These are phyloP conservation scores for Kwoniella heveanensis DNA, from an alignment of 768 basidiomycete species.

Conservation along the genomic window DNA sequence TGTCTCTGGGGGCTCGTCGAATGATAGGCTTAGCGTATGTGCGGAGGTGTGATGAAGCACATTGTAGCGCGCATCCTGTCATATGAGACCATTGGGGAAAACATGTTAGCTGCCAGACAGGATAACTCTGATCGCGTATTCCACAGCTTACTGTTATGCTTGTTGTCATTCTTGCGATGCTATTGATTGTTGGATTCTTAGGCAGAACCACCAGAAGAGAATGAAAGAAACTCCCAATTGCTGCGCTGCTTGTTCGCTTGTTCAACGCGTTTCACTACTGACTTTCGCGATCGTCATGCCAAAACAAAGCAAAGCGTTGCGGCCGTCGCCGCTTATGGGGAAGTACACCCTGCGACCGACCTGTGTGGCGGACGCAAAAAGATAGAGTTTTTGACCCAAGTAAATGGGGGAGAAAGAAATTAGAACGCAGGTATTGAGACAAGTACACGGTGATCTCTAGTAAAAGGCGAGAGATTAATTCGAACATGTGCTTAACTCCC, in stretches of 20 bases:
- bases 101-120: too few relatives aligned
- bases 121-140: too few relatives aligned
- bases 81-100: too few relatives aligned
- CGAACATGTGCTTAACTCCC: conserved; percentile 14
- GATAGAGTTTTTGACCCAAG: conserved; percentile 3
- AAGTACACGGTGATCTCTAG: conserved; percentile 19
- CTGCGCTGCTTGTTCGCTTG: too few relatives aligned
- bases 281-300: too few relatives aligned
- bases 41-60: conserved; percentile 40
- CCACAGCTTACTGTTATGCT: conserved; percentile 37
- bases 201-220: too few relatives aligned
- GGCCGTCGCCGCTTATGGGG: too few relatives aligned
- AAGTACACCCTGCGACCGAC: too few relatives aligned
- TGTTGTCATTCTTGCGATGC: conserved; percentile 31
- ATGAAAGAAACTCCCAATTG: background rate
- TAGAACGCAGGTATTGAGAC: conserved; percentile 16
- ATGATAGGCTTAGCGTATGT: conserved; percentile 32
- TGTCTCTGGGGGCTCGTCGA: conserved; percentile 48
- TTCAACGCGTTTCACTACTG: too few relatives aligned
- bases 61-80: conserved; percentile 49
- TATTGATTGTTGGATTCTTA: background rate
- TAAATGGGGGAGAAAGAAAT: conserved; percentile 18
- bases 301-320: too few relatives aligned
- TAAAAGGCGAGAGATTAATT: conserved; percentile 24
- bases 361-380: background rate